These are phyloP conservation scores for Alternaria tenuissima DNA, from an alignment of 2,329 filamentous ascomycete species.

Conservation along the genomic window DNA sequence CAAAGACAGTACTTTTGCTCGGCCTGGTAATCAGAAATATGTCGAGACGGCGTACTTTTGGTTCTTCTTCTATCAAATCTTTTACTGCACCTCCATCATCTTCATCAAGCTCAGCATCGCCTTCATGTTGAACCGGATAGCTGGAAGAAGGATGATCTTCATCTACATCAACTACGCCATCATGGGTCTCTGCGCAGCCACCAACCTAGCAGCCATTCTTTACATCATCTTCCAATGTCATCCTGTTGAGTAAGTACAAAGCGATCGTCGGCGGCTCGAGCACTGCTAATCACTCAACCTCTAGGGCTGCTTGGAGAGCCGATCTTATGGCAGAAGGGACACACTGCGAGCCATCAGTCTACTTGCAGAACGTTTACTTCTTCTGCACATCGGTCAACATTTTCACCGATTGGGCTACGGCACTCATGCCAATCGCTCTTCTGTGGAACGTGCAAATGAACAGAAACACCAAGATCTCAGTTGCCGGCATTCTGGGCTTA, in stretches of 20 bases:
- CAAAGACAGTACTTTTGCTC: constrained; percentile 30
- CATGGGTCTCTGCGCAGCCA: constrained; percentile 39
- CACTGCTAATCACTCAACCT: not conserved
- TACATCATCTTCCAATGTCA: constrained; percentile 51
- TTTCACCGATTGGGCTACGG: constrained; percentile 49
- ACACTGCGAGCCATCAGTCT: constrained; percentile 33
- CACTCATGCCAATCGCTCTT: constrained; percentile 38
- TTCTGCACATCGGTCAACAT: constrained; percentile 50
- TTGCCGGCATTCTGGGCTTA: constrained; percentile 28
- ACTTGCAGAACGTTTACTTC: constrained; percentile 46
- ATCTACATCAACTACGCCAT: constrained; percentile 40
- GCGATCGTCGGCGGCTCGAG: not conserved
- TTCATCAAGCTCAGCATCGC: constrained; percentile 50
- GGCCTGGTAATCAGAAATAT: constrained; percentile 24
- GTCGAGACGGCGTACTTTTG: constrained; percentile 27
- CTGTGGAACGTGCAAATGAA: constrained; percentile 40
- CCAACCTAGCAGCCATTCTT: constrained; percentile 43
- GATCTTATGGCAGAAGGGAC: constrained; percentile 28
- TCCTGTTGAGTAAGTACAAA: constrained; percentile 33
- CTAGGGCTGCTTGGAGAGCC: constrained; percentile 22
- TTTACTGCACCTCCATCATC: constrained; percentile 49
- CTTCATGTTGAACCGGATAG: constrained; percentile 48
- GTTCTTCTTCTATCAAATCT: constrained; percentile 51
- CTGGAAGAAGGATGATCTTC: constrained; percentile 37
- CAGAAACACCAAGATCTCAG: constrained; percentile 35